Evolutionary conservation across 495 filamentous ascomycete species (phyloP), one percentile per base, ranked within the genome.

Genomic region (Talaromyces nanjingensis): DNA sequence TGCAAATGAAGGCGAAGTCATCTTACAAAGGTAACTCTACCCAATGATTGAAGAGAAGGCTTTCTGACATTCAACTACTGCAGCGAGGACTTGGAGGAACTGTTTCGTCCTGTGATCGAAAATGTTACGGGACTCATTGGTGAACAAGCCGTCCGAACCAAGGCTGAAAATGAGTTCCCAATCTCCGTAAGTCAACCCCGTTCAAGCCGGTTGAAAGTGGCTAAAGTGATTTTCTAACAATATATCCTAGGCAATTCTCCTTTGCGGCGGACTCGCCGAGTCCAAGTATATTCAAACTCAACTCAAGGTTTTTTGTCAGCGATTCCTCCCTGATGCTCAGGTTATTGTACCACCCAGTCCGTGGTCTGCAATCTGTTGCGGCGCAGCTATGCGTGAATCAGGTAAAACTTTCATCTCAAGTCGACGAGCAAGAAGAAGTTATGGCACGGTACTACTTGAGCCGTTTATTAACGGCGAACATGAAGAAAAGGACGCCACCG

Each of bases 331-430:
- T 29, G 55, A 54, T 16, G 65, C 64, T n/a, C 34, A 66, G 20
- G 52, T 63, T 1, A 47, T 68, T 11, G 58, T 63, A 22, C 22
- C 47, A 57, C 22, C 56, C 14, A 45, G 90, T 66, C 87, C 89
- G 3, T 92, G 87, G 87, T 90, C 86, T 8, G 88, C 89, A n/a
- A 86, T 91, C 14, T 88, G 89, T 29, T 79, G 88, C 59, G 89
- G 89, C 5, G 88, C 89, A 0, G 88, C 90, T 6, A 74, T 90
- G 27, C 22, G 22, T 24, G 22, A 24, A 24, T 24, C 22, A 24
- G 22, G 22, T 24, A 24, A 24, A 24, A 24, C 1, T 24, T 24
- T 24, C 22, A 24, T 24, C 22, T 80, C 88, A 31, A 87, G 81
- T 25, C 71, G 89, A 33, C 83, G 86, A 67, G 82, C 87, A 22